Percentiles rank a stretch among this genome's conserved stretches.
phyloP scores from a whole-genome alignment of 495 filamentous ascomycete genomes.

The Penicillium flavigenum region DNA sequence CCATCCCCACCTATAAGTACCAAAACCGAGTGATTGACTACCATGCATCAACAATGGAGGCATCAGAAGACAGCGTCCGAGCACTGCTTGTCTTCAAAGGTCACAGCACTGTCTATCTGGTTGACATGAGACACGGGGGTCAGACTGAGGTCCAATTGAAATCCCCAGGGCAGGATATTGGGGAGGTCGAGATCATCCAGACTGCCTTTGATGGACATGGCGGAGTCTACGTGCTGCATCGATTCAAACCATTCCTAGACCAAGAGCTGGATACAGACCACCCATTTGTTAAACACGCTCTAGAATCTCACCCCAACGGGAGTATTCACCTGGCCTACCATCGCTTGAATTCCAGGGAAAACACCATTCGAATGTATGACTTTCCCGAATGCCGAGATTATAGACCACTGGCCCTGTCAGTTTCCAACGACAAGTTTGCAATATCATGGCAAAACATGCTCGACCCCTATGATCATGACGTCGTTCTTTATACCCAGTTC shows the following conservation, averaged over 20 bases:
- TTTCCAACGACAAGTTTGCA: constrained; percentile 31
- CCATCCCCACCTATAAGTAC: constrained; percentile 29
- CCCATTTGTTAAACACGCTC: constrained; percentile 40
- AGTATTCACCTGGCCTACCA: constrained; percentile 33
- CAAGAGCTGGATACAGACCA: constrained; percentile 27
- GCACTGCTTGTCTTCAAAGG: constrained; percentile 30
- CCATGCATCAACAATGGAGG: constrained; percentile 31
- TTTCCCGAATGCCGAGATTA: constrained; percentile 35
- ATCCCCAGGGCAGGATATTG: constrained; percentile 27
- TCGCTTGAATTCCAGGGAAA: constrained; percentile 15
- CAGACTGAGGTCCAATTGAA: constrained; percentile 17
- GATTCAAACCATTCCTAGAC: constrained; percentile 31
- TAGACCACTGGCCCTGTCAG: constrained; percentile 36
- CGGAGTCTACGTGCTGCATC: constrained; percentile 35
- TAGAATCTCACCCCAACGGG: constrained; percentile 23
- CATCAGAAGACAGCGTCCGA: constrained; percentile 7
- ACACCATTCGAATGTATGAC: constrained; percentile 25
- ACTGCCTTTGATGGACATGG: constrained; percentile 28
- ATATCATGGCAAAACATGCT: constrained; percentile 45
- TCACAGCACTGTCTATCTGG: constrained; percentile 31
- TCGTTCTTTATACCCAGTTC: constrained; percentile 31
- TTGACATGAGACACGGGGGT: constrained; percentile 20
- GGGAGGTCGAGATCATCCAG: constrained; percentile 33
- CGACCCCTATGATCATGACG: constrained; percentile 25
- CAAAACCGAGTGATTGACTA: constrained; percentile 25